Base-by-base conservation (phyloP, 768 basidiomycete species). In the Tephrocybe sp. region DNA sequence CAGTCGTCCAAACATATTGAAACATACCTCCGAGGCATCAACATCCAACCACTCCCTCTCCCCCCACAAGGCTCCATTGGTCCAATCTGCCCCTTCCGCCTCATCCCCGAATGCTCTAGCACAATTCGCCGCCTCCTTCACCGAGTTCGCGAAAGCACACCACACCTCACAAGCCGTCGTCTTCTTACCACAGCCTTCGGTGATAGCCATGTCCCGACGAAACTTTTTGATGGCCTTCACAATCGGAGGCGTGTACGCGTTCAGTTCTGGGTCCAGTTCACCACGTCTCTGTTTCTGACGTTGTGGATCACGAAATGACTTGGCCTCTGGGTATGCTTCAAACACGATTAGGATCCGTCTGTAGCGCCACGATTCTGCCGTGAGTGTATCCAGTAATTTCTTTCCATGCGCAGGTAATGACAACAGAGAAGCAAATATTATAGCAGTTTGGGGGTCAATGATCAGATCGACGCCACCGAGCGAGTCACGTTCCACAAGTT, bases 201-300 rank as follows among this genome's bases (percentile, higher is more conserved):
- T 73, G 14, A 93, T 81, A 20, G 66, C 74, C 20, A 91, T 45
- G 55, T 83, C 80, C 47, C 90, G 71, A 50, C 81, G 70, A 25
- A 93, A 76, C 62, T 79, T 86, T 65, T 80, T 84, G 58, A 91
- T 69, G 0, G 86, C 83, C 56, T 86, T 90, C 50, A 88, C 58
- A 33, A 87, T 76, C 0, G 86, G 84, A 2, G 82, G 80, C 0
- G 86, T 80, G 60, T 85, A 89, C 0, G 83, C 79, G 47, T 74
- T 73, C 28, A 74, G 59, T 2, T 56, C 65, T 11, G 56, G 56
- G 36, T 58, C 45, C 11, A 43, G 6, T 36, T 50, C 38, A 36
- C 45, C 33, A 23, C 24, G 23, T 11, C 45, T 45, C 20, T 41
- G 48, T 20, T 43, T 51, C 17, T 34, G 44, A 21, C 18, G 39